Base-by-base conservation (phyloP, 2,329 filamentous ascomycete species). In the Aspergillus ibericus region DNA sequence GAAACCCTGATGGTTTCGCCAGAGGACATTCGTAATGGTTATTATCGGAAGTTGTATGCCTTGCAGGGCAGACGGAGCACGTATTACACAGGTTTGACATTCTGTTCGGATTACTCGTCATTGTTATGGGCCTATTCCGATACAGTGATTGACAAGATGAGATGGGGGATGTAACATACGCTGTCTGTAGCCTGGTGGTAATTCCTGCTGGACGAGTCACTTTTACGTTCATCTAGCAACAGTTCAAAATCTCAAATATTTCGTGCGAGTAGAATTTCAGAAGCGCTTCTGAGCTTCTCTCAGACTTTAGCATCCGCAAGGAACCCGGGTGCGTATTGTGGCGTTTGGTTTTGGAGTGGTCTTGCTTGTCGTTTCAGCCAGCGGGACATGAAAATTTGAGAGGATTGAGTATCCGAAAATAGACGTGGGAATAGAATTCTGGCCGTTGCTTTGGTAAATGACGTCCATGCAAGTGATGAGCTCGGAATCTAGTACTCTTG, bases 61-160 rank as follows among this genome's bases (percentile, higher is more conserved):
- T 65, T 82, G 27, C 80, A 82, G 65, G 80, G 80, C 0, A 59
- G 73, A 15, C 66, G 70, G 16, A 75, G 73, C n/a, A 82, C 79
- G 0, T 82, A 70, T 65, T 81, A 75, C 61, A 81, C 78, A 0
- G 80, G 80, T 1, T 72, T 73, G 13, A 74, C 78, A 4, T 80
- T 67, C 15, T 58, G 61, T 9, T 52, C 63, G 18, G 64, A 68
- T 46, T 62, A 65, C 53, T 63, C 63, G 13, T 53, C 64, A 4
- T 22, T 65, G 42, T 20, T 70, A n/a, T 70, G 68, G 66, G 60
- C 57, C 7, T 69, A 63, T 57, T 66, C 65, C 1, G 56, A 53
- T 3, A 53, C 47, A 10, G 44, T 64, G 2, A 16, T 65, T 16
- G 36, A 57, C 29, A 22, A 16, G 18, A 64, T 64, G 58, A 10